Evolutionary conservation across 352 stramenopile species (phyloP).

Genomic region (Blastocystis sp.): DNA sequence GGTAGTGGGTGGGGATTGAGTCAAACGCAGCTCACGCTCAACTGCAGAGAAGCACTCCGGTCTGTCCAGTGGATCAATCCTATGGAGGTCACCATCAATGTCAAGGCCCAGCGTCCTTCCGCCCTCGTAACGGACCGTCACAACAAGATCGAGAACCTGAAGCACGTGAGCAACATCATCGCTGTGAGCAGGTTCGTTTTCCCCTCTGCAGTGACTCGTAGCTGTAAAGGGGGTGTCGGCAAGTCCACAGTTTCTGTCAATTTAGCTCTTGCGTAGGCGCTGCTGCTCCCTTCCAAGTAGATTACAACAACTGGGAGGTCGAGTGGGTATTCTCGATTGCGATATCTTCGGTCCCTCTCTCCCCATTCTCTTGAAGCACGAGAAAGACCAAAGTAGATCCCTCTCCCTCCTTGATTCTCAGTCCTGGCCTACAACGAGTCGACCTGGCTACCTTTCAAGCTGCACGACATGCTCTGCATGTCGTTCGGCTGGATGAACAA

Average conservation of each 20-base stretch:
- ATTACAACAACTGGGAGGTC: conserved; percentile 78
- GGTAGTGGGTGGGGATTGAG: neutral
- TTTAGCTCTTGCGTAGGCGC: conserved; percentile 72
- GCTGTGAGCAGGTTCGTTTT: conserved; percentile 69
- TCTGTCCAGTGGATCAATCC: conserved; percentile 10
- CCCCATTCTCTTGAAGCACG: conserved; percentile 85
- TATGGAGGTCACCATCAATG: conserved; percentile 67
- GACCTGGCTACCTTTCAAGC: conserved; percentile 71
- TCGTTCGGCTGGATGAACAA: conserved; percentile 77
- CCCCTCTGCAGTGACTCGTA: conserved; percentile 64
- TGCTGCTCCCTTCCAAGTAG: conserved; percentile 64
- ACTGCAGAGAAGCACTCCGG: conserved; percentile 20
- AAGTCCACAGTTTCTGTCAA: conserved; percentile 83
- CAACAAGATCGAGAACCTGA: conserved; percentile 65
- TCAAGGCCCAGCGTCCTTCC: conserved; percentile 72
- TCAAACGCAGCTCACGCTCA: neutral
- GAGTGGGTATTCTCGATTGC: conserved; percentile 94
- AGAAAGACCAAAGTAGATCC: conserved; percentile 68
- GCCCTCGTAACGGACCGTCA: conserved; percentile 73
- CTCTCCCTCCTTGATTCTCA: neutral
- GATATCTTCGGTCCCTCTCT: conserved; percentile 97
- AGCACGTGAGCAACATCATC: conserved; percentile 77
- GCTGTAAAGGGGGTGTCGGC: conserved; percentile 81
- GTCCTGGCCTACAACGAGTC: conserved; percentile 53
- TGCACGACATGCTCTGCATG: conserved; percentile 83